Percentiles rank a stretch among this genome's conserved stretches.
Evolutionary conservation across 2,329 filamentous ascomycete genomes (phyloP).

Genomic region (Sporothrix pallida): DNA sequence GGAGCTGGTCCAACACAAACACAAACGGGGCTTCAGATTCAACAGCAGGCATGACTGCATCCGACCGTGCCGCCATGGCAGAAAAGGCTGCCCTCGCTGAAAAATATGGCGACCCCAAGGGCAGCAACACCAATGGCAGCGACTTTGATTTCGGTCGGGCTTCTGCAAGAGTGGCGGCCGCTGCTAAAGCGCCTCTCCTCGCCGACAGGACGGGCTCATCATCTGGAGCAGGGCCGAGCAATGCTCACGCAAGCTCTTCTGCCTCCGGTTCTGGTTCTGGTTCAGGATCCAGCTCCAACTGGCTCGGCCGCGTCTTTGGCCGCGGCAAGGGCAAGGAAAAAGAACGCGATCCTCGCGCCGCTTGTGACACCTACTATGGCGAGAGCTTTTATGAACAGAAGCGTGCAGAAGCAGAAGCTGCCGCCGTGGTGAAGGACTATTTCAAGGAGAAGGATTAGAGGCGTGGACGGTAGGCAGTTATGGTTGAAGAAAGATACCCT

Average conservation of each 20-base stretch:
- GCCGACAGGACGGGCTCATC: neutral
- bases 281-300: neutral
- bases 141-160: neutral
- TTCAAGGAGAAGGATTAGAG: neutral
- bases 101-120: neutral
- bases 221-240: neutral
- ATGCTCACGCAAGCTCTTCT: neutral
- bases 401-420: slow-evolving; percentile 3
- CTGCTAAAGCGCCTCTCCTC: neutral
- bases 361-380: neutral
- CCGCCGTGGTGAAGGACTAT: neutral
- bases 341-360: neutral
- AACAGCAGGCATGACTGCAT: neutral
- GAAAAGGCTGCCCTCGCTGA: slow-evolving; percentile 5
- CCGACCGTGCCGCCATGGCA: neutral
- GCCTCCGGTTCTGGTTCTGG: neutral
- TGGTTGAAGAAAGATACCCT: too few relatives aligned
- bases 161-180: neutral
- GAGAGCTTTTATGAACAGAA: neutral
- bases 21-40: neutral
- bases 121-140: neutral
- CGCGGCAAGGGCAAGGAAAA: slow-evolving; percentile 16
- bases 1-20: neutral
- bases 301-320: slow-evolving; percentile 23
- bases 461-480: too few relatives aligned